Conservation (phyloP, 2,329 filamentous ascomycete species). For the Hymenoscyphus repandus region DNA sequence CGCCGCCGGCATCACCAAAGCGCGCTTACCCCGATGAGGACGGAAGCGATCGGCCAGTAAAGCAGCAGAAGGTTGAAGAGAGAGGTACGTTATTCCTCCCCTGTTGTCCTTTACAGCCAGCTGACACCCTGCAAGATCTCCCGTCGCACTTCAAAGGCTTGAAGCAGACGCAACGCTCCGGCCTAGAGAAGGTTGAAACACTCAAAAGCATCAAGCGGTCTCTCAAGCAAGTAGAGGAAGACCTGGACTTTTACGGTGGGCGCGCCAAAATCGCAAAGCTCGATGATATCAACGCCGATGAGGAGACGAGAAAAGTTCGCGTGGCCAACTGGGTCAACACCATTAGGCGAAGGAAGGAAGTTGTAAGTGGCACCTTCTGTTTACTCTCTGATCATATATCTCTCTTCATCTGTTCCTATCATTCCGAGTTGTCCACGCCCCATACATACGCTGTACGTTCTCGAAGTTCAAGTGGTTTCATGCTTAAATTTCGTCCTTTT, state of each 20-base stretch:
- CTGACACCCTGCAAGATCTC: not conserved
- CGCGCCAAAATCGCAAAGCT: constrained; percentile 8
- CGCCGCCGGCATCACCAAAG: constrained; percentile 5
- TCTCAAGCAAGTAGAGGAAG: not conserved
- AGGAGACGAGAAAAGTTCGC: not conserved
- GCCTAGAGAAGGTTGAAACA: not conserved
- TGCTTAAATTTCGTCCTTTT: not conserved
- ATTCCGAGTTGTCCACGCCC: not conserved
- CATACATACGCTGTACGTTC: not conserved
- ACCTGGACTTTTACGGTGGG: constrained; percentile 2
- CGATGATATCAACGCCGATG: constrained; percentile 7
- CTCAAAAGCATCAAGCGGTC: not conserved
- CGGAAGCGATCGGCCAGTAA: constrained; percentile 1
- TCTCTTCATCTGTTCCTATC: not conserved
- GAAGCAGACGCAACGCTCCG: not conserved
- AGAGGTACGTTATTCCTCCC: not conserved
- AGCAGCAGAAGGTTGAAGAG: constrained; percentile 3
- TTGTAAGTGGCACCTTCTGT: constrained; percentile 1
- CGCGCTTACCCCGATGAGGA: not conserved
- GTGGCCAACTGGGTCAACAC: constrained; percentile 2
- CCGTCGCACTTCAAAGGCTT: constrained; percentile 4
- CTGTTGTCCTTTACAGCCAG: not conserved
- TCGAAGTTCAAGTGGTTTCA: not conserved
- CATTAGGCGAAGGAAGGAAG: not conserved
- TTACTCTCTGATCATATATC: not conserved